These are phyloP conservation scores for Epichloe festucae DNA, from an alignment of 2,329 filamentous ascomycete species.

Conservation along the genomic window DNA sequence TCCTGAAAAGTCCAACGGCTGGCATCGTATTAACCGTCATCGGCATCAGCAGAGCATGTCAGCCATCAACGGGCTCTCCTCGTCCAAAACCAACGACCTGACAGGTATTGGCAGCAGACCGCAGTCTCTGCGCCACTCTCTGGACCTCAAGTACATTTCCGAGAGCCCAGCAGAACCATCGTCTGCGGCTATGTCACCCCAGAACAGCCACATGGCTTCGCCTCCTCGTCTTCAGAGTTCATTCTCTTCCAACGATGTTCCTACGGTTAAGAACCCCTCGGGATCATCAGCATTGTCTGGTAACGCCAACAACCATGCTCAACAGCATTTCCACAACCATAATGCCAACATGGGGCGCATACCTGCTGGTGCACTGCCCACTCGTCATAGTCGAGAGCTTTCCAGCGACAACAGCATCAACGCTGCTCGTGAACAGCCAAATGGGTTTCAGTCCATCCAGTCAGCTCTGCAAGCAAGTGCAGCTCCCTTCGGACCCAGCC, in stretches of 20 bases:
- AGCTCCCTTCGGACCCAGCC: slow-evolving; percentile 59
- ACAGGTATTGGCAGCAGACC: slow-evolving; percentile 35
- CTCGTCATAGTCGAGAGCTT: slow-evolving; percentile 62
- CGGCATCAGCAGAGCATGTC: slow-evolving; percentile 51
- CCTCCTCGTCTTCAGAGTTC: slow-evolving; percentile 73
- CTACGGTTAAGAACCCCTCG: slow-evolving; percentile 63
- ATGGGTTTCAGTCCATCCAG: slow-evolving; percentile 46
- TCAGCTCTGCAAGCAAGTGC: slow-evolving; percentile 71
- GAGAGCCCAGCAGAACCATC: slow-evolving; percentile 29
- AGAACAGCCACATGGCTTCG: slow-evolving; percentile 42
- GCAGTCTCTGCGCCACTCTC: slow-evolving; percentile 41
- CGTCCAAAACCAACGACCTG: slow-evolving; percentile 31
- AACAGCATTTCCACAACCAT: slow-evolving; percentile 60
- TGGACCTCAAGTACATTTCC: slow-evolving; percentile 39
- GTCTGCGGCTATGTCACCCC: slow-evolving; percentile 29
- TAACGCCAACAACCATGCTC: slow-evolving; percentile 45
- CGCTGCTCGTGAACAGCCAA: slow-evolving; percentile 29
- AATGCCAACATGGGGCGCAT: slow-evolving; percentile 74
- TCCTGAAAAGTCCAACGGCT: slow-evolving; percentile 42
- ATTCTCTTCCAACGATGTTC: slow-evolving; percentile 80
- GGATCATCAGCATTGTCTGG: slow-evolving; percentile 27
- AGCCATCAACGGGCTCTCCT: slow-evolving; percentile 28
- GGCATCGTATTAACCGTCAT: slow-evolving; percentile 51
- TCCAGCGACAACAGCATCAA: slow-evolving; percentile 34
- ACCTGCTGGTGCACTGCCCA: slow-evolving; percentile 50